Evolutionary conservation across 1,284 basidiomycete genomes (phyloP).

Genomic region (Omphalotus olearius): DNA sequence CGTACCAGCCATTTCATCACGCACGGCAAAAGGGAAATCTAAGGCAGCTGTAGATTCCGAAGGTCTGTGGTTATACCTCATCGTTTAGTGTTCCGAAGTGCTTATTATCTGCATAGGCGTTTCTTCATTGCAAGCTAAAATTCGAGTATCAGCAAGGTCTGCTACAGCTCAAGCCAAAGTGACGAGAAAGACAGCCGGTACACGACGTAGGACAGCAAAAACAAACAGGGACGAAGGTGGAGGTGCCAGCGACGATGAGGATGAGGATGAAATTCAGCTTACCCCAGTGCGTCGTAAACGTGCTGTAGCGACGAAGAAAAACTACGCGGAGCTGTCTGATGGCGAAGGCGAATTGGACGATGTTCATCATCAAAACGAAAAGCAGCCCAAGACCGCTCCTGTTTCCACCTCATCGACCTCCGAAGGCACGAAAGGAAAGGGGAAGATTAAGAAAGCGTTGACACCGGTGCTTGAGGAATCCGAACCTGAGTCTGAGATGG

Average conservation of each 20-base stretch:
- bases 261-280: no score
- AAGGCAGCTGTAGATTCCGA: background rate
- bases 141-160: no score
- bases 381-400: background rate
- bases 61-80: background rate
- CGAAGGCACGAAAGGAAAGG: background rate
- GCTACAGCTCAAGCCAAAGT: no score
- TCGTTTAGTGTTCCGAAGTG: no score
- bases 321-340: background rate
- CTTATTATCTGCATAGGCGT: no score
- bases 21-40: background rate
- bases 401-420: background rate
- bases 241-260: no score
- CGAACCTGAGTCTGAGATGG: constrained; percentile 1
- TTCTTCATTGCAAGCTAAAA: no score
- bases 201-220: no score
- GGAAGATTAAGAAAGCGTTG: background rate
- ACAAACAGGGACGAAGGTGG: no score
- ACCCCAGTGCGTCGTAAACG: background rate
- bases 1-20: no score
- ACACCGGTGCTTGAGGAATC: constrained; percentile 10
- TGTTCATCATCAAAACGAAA: background rate
- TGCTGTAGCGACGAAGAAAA: background rate
- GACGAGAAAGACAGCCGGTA: no score
- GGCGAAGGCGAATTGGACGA: background rate